Percentiles rank a stretch among this genome's conserved stretches.
Conservation (phyloP, 2,329 filamentous ascomycete species). For the Arthroderma uncinatum region DNA sequence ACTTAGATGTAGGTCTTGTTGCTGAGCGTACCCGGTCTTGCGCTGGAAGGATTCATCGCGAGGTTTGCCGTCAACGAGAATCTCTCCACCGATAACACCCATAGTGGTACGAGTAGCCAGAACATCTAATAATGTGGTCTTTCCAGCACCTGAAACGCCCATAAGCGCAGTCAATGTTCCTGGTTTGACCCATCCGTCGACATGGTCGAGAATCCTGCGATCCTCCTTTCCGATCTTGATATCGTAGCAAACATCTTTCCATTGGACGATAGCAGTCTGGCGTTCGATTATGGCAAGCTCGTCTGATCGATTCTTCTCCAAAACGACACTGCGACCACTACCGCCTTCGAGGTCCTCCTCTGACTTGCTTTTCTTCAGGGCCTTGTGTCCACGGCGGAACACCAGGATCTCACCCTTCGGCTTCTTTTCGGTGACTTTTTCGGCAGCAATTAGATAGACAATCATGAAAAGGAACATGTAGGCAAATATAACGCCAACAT, state of each 20-base stretch:
- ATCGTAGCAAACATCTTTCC: conserved; percentile 72
- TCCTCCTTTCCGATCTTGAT: conserved; percentile 66
- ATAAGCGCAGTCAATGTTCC: conserved; percentile 81
- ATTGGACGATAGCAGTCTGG: conserved; percentile 60
- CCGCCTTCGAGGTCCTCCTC: conserved; percentile 20
- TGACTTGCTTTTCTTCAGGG: conserved; percentile 46
- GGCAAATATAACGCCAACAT: conserved; percentile 54
- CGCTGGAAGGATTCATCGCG: conserved; percentile 71
- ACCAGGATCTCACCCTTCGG: conserved; percentile 66
- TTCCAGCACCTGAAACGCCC: conserved; percentile 81
- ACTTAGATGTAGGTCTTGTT: conserved; percentile 77
- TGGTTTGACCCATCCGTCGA: conserved; percentile 89
- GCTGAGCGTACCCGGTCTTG: conserved; percentile 66
- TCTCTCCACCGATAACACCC: conserved; percentile 81
- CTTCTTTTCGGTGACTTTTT: conserved; percentile 52
- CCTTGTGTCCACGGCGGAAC: conserved; percentile 50
- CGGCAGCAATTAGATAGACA: conserved; percentile 57
- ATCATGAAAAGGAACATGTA: conserved; percentile 60
- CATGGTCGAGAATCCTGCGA: conserved; percentile 67
- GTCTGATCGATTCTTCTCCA: conserved; percentile 18
- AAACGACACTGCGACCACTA: conserved; percentile 25
- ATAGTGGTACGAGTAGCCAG: conserved; percentile 75
- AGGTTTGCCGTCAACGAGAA: conserved; percentile 65
- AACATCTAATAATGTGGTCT: conserved; percentile 79
- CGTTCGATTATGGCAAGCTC: background rate